phyloP scores from a whole-genome alignment of 2,329 filamentous ascomycete genomes.

The Colletotrichum agaves region DNA sequence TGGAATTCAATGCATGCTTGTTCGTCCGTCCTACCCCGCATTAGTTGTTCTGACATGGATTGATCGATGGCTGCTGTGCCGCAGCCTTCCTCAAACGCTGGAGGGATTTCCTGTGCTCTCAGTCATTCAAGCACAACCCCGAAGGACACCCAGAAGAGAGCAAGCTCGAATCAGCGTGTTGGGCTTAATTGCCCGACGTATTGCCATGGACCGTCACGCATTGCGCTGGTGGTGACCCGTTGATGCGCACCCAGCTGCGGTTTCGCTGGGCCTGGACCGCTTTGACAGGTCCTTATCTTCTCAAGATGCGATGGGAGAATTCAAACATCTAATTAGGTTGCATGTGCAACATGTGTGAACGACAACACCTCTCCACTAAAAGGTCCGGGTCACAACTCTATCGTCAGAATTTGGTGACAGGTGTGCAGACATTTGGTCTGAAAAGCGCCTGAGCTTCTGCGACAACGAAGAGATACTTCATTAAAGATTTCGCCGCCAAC shows the following conservation, averaged over 20 bases:
- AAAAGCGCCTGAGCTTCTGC: too few species aligned
- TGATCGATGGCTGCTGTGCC: not conserved
- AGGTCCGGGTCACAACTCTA: too few species aligned
- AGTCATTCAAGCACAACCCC: not conserved
- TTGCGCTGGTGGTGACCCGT: not conserved
- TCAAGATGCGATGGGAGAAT: conserved; percentile 1
- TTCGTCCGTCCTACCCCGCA: not conserved
- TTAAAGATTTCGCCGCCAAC: too few species aligned
- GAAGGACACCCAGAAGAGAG: not conserved
- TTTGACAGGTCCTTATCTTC: conserved; percentile 11
- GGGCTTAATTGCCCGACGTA: not conserved
- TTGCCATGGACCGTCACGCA: not conserved
- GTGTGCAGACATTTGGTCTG: too few species aligned
- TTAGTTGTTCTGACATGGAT: not conserved
- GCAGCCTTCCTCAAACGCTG: not conserved
- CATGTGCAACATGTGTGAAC: not conserved
- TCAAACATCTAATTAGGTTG: not conserved
- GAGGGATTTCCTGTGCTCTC: not conserved
- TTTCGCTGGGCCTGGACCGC: not conserved
- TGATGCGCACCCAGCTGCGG: not conserved
- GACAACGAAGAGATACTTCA: too few species aligned
- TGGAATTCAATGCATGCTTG: not conserved
- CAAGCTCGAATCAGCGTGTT: conserved; percentile 2
- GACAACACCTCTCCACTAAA: not conserved
- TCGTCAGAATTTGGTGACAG: too few species aligned